phyloP scores from a whole-genome alignment of 345 rosid species.

The Moricandia moricandioides region DNA sequence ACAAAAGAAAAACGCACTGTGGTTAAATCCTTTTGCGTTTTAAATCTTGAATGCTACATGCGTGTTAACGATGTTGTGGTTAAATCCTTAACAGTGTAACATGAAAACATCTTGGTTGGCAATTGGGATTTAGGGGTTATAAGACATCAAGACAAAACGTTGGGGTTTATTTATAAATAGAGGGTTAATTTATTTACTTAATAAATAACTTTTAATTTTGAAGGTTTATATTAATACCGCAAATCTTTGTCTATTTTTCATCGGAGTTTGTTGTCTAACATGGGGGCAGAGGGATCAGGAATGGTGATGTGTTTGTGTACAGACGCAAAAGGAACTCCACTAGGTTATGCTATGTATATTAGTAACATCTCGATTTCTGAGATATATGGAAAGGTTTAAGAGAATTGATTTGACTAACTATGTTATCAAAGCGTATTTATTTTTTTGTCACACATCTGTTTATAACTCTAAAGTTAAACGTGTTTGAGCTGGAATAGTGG shows the following conservation, averaged over 20 bases:
- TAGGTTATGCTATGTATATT: too few species aligned
- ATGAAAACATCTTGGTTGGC: neutral
- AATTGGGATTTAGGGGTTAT: neutral
- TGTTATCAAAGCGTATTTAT: too few species aligned
- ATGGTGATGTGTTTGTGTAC: too few species aligned
- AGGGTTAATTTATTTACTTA: neutral
- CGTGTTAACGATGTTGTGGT: neutral
- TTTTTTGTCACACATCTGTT: too few species aligned
- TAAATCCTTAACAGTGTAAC: neutral
- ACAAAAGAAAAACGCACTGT: neutral
- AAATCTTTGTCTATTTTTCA: neutral
- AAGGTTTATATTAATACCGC: neutral
- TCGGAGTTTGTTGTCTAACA: too few species aligned
- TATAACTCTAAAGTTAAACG: too few species aligned
- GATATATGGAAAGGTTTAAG: too few species aligned
- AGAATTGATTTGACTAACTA: too few species aligned
- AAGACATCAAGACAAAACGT: neutral
- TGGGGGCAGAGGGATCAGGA: too few species aligned
- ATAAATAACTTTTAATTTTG: neutral
- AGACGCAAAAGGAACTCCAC: too few species aligned
- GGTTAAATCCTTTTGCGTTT: neutral
- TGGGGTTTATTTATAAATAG: neutral
- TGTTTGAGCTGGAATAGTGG: too few species aligned
- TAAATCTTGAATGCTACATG: neutral
- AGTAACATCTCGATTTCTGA: too few species aligned